phyloP scores from a whole-genome alignment of 2,329 filamentous ascomycete genomes.

The Phaeosphaeriaceae sp. region DNA sequence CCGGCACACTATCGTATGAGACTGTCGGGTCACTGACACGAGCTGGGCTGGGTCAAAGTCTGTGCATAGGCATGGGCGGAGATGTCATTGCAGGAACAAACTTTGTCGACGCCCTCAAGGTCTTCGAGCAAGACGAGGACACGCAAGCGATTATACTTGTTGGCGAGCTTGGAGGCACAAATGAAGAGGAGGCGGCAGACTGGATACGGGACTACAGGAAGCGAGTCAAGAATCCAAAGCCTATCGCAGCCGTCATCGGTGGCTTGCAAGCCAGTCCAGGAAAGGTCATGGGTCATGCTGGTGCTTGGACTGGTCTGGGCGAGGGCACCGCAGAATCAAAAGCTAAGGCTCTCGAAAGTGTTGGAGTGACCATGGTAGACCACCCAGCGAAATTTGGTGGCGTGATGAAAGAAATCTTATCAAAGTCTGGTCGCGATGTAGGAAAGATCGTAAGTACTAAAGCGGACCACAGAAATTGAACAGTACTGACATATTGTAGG shows the following conservation, averaged over 20 bases:
- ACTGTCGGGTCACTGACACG: constrained; percentile 77
- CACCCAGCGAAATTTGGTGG: constrained; percentile 78
- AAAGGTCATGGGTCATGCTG: constrained; percentile 80
- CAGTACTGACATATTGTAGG: constrained; percentile 25
- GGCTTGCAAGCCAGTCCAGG: constrained; percentile 70
- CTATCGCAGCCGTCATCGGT: constrained; percentile 75
- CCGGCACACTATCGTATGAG: constrained; percentile 81
- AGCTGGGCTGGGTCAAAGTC: constrained; percentile 77
- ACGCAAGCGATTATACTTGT: constrained; percentile 77
- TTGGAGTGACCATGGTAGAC: constrained; percentile 74
- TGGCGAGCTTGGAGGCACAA: constrained; percentile 75
- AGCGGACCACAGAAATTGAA: constrained; percentile 8
- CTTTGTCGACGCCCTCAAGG: constrained; percentile 73
- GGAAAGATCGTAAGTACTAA: constrained; percentile 45
- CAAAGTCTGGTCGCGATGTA: constrained; percentile 51
- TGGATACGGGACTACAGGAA: constrained; percentile 74
- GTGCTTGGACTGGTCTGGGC: constrained; percentile 73
- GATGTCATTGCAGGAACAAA: constrained; percentile 78
- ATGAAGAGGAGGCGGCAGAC: constrained; percentile 75
- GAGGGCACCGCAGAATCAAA: constrained; percentile 73
- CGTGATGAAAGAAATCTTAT: constrained; percentile 70
- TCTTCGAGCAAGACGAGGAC: constrained; percentile 71
- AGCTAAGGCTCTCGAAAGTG: constrained; percentile 69
- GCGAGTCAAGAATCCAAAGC: constrained; percentile 70
- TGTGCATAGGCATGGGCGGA: constrained; percentile 80